phyloP scores from a whole-genome alignment of 164 flowering plant species.

The Berberis thunbergii region DNA sequence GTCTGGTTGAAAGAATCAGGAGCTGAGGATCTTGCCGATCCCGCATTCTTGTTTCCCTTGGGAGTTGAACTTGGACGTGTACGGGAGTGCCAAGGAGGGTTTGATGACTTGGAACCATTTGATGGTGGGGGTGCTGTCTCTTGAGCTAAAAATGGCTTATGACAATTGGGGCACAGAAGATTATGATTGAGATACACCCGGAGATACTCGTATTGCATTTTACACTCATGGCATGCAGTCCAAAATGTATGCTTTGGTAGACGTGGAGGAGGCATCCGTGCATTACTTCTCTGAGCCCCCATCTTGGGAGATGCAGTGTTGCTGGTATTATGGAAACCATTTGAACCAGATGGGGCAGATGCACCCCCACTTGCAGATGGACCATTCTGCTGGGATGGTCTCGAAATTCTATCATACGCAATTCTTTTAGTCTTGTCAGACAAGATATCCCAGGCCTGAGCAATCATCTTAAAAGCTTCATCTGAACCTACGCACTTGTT shows the following conservation, averaged over 20 bases:
- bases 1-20: constrained; percentile 15
- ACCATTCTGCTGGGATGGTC: constrained; percentile 18
- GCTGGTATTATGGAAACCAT: constrained; percentile 36
- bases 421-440: constrained; percentile 63
- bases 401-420: constrained; percentile 30
- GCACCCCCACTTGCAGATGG: constrained; percentile 16
- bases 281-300: constrained; percentile 23
- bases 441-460: constrained; percentile 81
- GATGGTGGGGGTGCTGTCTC: constrained; percentile 40
- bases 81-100: constrained; percentile 5
- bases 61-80: constrained; percentile 17
- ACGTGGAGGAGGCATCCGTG: constrained; percentile 16
- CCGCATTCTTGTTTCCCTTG: too few species aligned
- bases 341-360: constrained; percentile 19
- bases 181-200: background rate
- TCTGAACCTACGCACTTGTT: constrained; percentile 84
- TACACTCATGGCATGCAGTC: constrained; percentile 64
- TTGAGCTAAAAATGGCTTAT: constrained; percentile 46
- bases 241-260: constrained; percentile 45
- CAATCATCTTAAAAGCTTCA: constrained; percentile 74
- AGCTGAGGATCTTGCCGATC: constrained; percentile 4
- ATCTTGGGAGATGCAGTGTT: constrained; percentile 20
- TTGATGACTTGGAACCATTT: constrained; percentile 23
- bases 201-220: constrained; percentile 70
- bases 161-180: constrained; percentile 24